Percentiles rank a stretch among this genome's conserved stretches.
These are phyloP conservation scores for Microsporum audouinii DNA, from an alignment of 2,329 filamentous ascomycete genomes.

Conservation along the genomic window DNA sequence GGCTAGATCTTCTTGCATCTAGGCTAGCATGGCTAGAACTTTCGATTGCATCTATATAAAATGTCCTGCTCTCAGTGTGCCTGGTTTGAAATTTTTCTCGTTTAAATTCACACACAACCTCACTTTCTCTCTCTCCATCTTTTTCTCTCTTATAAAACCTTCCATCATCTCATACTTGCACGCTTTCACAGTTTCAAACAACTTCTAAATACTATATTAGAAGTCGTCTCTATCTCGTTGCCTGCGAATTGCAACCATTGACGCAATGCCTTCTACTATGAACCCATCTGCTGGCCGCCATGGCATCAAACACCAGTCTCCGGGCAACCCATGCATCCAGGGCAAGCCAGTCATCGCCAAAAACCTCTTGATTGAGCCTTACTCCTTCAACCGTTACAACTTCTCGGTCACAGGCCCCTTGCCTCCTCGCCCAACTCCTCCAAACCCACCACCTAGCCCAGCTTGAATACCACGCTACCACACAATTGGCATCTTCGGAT, in stretches of 20 bases:
- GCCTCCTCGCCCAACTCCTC: conserved; percentile 27
- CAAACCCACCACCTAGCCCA: conserved; percentile 32
- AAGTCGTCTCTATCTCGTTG: background rate
- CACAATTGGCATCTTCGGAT: background rate
- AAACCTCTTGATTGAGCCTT: background rate
- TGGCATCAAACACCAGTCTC: background rate
- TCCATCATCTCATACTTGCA: background rate
- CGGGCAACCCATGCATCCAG: background rate
- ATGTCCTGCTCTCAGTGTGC: background rate
- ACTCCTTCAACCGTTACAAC: background rate
- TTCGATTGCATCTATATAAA: background rate
- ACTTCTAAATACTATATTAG: background rate
- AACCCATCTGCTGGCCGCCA: background rate
- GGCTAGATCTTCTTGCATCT: background rate
- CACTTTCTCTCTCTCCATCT: background rate
- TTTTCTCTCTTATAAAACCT: background rate
- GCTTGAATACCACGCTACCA: conserved; percentile 15
- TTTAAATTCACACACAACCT: background rate
- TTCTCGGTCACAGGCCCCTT: conserved; percentile 16
- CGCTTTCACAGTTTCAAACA: background rate
- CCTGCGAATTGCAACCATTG: background rate
- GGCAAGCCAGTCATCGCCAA: background rate
- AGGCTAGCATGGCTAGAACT: background rate
- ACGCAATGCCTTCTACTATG: background rate
- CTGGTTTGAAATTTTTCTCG: background rate